Base-by-base conservation (phyloP, 73 alveolate genomes). In the Blepharisma japonicum region DNA sequence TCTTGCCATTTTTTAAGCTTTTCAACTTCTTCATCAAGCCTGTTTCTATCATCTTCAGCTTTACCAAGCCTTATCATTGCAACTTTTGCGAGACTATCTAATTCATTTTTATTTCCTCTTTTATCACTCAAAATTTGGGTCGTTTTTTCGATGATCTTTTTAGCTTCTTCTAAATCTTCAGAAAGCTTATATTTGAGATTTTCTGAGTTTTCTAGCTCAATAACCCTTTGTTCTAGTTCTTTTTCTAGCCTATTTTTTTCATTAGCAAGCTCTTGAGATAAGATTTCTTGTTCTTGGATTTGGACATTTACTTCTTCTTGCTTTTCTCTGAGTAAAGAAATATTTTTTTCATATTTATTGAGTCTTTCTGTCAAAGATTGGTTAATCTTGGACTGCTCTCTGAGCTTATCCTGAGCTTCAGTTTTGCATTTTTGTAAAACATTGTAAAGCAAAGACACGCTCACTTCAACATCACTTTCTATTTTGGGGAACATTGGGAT, bases 271-370 rank as follows among this genome's bases (percentile, higher is more conserved):
- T 61, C 47, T 61, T 61, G 47, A 2, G 74, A 18, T 14, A 61
- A 25, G 23, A 61, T 18, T 48, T 61, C 74, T 61, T 61, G 74
- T 61, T 61, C 18, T 61, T 18, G 38, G 39, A 61, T 61, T 9
- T 14, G 38, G 14, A 14, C 47, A 14, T 61, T 39, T 9, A 25
- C 23, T 61, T 61, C 74, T 25, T 61, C 74, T 3, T 14, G 14
- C 46, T 39, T 61, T 61, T 61, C 18, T 14, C 74, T 14, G 3
- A 61, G 11, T 4, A 9, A 25, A 4, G 47, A 61, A 32, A 32
- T 32, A 9, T 25, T 25, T 25, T 61, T 61, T 61, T 61, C 74
- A 4, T 53, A 53, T 53, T 53, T 53, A 11, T 11, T 14, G n/a
- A 53, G n/a, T 53, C 23, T 53, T 53, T 53, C 67, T 1, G 14